These are phyloP conservation scores for Kwoniella botswanensis DNA, from an alignment of 768 basidiomycete species.

Conservation along the genomic window DNA sequence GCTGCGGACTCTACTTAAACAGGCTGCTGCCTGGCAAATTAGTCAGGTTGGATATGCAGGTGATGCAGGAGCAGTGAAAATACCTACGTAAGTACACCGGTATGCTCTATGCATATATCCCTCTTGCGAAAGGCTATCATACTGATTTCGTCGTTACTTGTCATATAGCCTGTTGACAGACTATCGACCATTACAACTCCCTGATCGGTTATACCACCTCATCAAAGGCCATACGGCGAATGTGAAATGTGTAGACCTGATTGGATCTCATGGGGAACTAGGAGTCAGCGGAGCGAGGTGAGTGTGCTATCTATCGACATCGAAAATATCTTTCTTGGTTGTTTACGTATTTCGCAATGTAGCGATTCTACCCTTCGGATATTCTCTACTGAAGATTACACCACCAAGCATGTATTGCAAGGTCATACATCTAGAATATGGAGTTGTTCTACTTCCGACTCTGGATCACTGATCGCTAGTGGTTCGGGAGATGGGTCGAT, in stretches of 20 bases:
- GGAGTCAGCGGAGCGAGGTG: constrained; percentile 53
- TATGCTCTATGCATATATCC: background rate
- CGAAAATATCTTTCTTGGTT: background rate
- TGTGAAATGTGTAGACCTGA: constrained; percentile 50
- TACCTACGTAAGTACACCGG: constrained; percentile 32
- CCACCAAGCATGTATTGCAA: constrained; percentile 28
- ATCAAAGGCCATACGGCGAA: constrained; percentile 46
- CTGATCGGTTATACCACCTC: constrained; percentile 30
- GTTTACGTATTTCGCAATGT: background rate
- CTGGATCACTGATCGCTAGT: constrained; percentile 33
- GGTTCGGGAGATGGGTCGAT: constrained; percentile 54
- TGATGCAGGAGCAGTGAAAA: constrained; percentile 13
- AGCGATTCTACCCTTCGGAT: constrained; percentile 55
- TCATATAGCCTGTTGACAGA: constrained; percentile 46
- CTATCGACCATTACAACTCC: constrained; percentile 45
- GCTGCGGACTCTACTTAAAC: constrained; percentile 45
- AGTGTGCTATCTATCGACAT: background rate
- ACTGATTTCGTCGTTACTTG: constrained; percentile 9
- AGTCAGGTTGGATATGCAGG: constrained; percentile 18
- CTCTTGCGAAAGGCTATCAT: background rate
- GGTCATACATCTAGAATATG: constrained; percentile 56
- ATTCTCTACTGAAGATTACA: constrained; percentile 35
- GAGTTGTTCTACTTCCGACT: constrained; percentile 34
- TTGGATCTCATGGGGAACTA: constrained; percentile 31
- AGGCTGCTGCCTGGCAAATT: constrained; percentile 55